Evolutionary conservation across 2,329 filamentous ascomycete genomes (phyloP), one percentile per base, ranked within the genome.

Genomic region (Dothiorella sarmentorum): DNA sequence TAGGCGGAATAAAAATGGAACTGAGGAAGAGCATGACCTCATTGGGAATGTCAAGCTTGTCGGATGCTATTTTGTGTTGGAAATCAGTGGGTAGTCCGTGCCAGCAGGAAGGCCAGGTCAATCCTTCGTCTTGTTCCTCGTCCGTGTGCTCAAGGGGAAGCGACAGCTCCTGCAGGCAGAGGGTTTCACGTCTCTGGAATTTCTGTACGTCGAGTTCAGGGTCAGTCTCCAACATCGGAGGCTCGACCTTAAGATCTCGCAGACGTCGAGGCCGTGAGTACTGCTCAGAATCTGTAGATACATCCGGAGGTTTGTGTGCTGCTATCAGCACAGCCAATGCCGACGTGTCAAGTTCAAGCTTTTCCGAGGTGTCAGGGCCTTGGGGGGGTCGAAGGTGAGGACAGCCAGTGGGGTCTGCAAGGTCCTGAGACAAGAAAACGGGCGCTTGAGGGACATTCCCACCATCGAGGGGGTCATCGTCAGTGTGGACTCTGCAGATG

Each of bases 181-280:
- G 68, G 31, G 62, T 55, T 7, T 62, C 55, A 7, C 49, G 58
- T 26, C 58, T 66, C 15, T 67, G 67, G 60, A 82, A 76, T 3
- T 61, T 60, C n/a, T 67, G 61, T 55, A 80, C 61, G 62, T 82
- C 79, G 22, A 75, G 63, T 33, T 78, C 74, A 61, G 76, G 69
- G 61, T 81, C 78, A 3, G 69, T 72, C 3, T n/a, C 56, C 6
- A 83, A 67, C 0, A 82, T 52, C 2, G 82, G 80, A 33, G 75
- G 58, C 55, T 82, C 78, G 9, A 76, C 59, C 61, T 77, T 81
- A 35, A 77, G 55, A 15, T 65, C 29, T 47, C 29, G 51, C 66
- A 65, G 17, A 42, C 64, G 58, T 57, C 57, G 61, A n/a, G 31
- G 47, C 0, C 7, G 3, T 18, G 58, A 62, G 11, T 40, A 3